A percentile compares a stretch with the other conserved stretches of the same genome.
phyloP scores from a whole-genome alignment of 2,329 filamentous ascomycete species.

The Monilinia laxa region DNA sequence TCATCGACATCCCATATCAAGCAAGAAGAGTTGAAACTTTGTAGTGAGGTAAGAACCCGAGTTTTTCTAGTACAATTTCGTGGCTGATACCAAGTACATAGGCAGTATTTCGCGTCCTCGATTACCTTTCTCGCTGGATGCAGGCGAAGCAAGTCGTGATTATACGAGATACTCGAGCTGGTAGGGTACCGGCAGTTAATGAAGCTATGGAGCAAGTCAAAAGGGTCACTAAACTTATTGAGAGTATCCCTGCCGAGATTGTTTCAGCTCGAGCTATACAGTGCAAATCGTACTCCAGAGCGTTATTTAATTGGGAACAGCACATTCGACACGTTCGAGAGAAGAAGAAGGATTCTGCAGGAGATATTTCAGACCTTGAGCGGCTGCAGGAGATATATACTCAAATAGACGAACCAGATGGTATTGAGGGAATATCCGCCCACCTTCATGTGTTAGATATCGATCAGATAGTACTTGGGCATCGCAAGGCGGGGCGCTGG shows the following conservation, averaged over 20 bases:
- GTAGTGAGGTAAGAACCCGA: constrained; percentile 69
- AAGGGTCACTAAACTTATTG: constrained; percentile 70
- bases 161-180: constrained; percentile 1
- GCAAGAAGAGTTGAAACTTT: constrained; percentile 75
- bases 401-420: constrained; percentile 96
- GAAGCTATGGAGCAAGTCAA: constrained; percentile 48
- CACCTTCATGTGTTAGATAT: constrained; percentile 85
- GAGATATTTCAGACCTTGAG: constrained; percentile 67
- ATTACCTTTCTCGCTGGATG: constrained; percentile 89
- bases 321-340: constrained; percentile 62
- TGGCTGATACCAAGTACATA: constrained; percentile 44
- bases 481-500: constrained; percentile 91
- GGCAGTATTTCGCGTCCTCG: constrained; percentile 86
- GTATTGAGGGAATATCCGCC: constrained; percentile 89
- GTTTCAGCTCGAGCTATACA: constrained; percentile 84
- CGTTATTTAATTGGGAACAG: constrained; percentile 92
- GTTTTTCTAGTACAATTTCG: constrained; percentile 25
- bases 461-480: constrained; percentile 88
- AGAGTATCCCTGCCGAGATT: constrained; percentile 67
- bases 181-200: constrained; percentile 41
- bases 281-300: constrained; percentile 88
- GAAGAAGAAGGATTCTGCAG: constrained; percentile 34
- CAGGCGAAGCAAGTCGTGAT: constrained; percentile 57
- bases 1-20: constrained; percentile 57
- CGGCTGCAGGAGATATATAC: constrained; percentile 91